Percentiles rank a stretch among this genome's conserved stretches.
Conservation (phyloP, 805 yeast genomes). For the Gaillardinia entomophila region DNA sequence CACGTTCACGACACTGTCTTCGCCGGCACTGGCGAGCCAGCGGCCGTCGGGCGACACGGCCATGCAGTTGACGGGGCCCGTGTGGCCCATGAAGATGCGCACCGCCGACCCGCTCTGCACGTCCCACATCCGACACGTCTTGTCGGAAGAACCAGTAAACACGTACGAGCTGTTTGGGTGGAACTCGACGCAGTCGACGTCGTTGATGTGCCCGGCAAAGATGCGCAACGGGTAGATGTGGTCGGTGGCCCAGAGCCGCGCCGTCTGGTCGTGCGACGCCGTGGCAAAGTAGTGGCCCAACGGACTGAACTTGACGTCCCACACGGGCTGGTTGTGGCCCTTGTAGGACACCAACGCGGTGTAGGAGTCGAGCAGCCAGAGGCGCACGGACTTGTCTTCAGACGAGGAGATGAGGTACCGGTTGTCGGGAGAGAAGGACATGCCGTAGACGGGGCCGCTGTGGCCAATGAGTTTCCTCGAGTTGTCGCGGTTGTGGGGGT, state of each 20-base stretch:
- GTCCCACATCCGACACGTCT: constrained; percentile 98
- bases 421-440: constrained; percentile 87
- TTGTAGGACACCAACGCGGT: constrained; percentile 88
- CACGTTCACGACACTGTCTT: constrained; percentile 78
- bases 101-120: constrained; percentile 83
- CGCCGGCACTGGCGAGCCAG: constrained; percentile 94
- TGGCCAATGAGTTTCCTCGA: constrained; percentile 77
- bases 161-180: constrained; percentile 96
- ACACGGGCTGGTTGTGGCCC: constrained; percentile 93
- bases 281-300: constrained; percentile 98
- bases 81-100: constrained; percentile 86
- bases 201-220: constrained; percentile 95
- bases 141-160: constrained; percentile 92
- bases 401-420: constrained; percentile 74
- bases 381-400: constrained; percentile 85
- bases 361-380: constrained; percentile 92
- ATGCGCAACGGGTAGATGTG: constrained; percentile 94
- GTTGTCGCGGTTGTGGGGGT: constrained; percentile 41
- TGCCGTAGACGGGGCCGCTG: constrained; percentile 88
- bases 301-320: constrained; percentile 96
- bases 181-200: constrained; percentile 90
- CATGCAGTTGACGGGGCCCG: constrained; percentile 78
- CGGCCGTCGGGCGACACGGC: constrained; percentile 96
- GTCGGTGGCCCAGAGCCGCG: constrained; percentile 96
- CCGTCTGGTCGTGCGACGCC: constrained; percentile 96